Evolutionary conservation across 352 stramenopile genomes (phyloP).

Genomic region (Halophytophthora polymorphica): DNA sequence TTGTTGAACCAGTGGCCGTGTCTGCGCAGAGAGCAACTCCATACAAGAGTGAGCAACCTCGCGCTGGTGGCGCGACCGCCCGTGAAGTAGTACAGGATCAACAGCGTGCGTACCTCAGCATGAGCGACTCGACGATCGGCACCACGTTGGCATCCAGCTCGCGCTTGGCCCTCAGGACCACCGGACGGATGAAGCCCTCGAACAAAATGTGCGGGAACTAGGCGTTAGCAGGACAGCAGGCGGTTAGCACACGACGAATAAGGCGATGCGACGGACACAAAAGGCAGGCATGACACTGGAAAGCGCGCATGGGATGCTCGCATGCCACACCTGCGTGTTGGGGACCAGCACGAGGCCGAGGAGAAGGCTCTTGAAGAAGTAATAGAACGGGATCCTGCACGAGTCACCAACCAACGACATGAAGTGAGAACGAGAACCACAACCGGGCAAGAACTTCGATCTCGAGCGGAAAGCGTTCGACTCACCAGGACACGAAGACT

Average conservation of each 20-base stretch:
- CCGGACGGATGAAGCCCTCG: constrained; percentile 55
- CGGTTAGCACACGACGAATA: not conserved
- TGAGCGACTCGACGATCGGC: constrained; percentile 49
- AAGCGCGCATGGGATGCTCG: not conserved
- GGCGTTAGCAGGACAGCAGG: constrained; percentile 1
- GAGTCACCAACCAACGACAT: not conserved
- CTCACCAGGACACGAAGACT: constrained; percentile 62
- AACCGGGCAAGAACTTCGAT: not conserved
- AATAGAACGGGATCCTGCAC: constrained; percentile 66
- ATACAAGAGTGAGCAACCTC: not conserved
- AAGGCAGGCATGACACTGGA: not conserved
- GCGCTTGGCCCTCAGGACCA: constrained; percentile 34
- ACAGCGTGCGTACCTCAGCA: constrained; percentile 54
- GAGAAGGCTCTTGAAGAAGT: constrained; percentile 67
- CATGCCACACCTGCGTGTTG: constrained; percentile 44
- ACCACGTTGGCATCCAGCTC: constrained; percentile 45
- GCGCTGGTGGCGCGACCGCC: not conserved
- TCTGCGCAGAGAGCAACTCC: constrained; percentile 15
- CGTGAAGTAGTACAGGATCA: no score
- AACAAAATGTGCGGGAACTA: constrained; percentile 66
- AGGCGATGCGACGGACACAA: not conserved
- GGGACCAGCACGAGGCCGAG: constrained; percentile 54
- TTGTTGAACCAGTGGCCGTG: constrained; percentile 67
- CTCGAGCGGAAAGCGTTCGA: not conserved
- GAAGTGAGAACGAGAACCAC: not conserved